Conservation (phyloP, 257 asterid species). For the Ophiorrhiza pumila region DNA sequence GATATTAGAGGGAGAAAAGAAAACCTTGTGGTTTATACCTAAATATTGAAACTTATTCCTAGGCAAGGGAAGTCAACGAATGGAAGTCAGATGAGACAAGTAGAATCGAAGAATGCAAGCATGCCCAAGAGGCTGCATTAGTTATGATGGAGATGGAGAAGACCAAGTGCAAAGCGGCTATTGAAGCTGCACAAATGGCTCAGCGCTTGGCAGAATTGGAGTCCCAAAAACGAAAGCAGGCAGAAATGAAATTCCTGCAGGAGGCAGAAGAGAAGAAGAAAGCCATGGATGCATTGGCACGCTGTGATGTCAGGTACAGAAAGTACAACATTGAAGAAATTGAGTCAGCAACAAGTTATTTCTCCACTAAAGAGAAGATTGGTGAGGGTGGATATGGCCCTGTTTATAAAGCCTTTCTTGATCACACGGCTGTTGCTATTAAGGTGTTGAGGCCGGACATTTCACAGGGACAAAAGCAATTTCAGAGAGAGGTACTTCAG, state of each 20-base stretch:
- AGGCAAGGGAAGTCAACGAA: conserved; percentile 44
- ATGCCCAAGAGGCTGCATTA: conserved; percentile 46
- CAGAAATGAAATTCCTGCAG: conserved; percentile 49
- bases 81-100: conserved; percentile 40
- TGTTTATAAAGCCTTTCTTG: conserved; percentile 61
- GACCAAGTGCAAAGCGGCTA: conserved; percentile 65
- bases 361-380: conserved; percentile 54
- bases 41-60: conserved; percentile 2
- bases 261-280: conserved; percentile 63
- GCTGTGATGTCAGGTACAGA: conserved; percentile 43
- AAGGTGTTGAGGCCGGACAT: conserved; percentile 78
- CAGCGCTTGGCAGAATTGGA: conserved; percentile 73
- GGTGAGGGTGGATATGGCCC: conserved; percentile 99
- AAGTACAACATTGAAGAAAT: conserved; percentile 61
- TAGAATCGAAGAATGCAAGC: conserved; percentile 40
- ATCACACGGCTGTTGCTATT: conserved; percentile 82
- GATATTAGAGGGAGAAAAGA: neutral
- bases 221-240: conserved; percentile 48
- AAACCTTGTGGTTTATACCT: neutral
- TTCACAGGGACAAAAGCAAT: conserved; percentile 80
- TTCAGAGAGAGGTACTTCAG: conserved; percentile 67
- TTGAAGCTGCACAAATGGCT: conserved; percentile 71
- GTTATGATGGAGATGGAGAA: conserved; percentile 64
- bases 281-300: conserved; percentile 52
- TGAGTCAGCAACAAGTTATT: conserved; percentile 64